Evolutionary conservation across 805 yeast species (phyloP).

Genomic region (Candida argentea): DNA sequence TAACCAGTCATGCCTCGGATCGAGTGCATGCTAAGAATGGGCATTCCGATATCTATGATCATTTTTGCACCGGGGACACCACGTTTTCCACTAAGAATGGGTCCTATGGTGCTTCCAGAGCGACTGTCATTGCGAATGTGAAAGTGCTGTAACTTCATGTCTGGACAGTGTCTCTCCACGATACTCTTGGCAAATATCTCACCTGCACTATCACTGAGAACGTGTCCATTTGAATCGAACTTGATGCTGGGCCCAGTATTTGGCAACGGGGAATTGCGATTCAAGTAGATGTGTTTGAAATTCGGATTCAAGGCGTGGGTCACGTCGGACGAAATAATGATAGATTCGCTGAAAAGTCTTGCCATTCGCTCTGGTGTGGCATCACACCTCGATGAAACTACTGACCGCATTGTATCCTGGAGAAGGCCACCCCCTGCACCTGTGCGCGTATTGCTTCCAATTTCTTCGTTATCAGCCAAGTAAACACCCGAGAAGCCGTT

Average conservation of each 20-base stretch:
- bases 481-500: constrained; percentile 22
- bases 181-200: constrained; percentile 15
- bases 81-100: constrained; percentile 23
- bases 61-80: constrained; percentile 18
- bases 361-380: constrained; percentile 3
- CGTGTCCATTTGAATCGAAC: constrained; percentile 27
- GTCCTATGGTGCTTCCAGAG: constrained; percentile 36
- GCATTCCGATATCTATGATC: constrained; percentile 31
- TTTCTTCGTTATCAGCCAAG: constrained; percentile 32
- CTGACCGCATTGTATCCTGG: constrained; percentile 10
- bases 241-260: constrained; percentile 29
- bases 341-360: constrained; percentile 7
- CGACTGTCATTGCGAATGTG: constrained; percentile 32
- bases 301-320: constrained; percentile 35
- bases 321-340: constrained; percentile 32
- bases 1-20: constrained; percentile 28
- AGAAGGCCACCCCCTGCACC: constrained; percentile 30
- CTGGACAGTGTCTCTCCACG: constrained; percentile 11
- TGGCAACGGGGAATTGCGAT: constrained; percentile 25
- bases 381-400: constrained; percentile 4
- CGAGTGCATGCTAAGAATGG: constrained; percentile 34
- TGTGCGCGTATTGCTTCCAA: constrained; percentile 29
- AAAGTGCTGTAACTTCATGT: constrained; percentile 23
- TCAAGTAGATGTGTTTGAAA: constrained; percentile 21
- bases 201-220: constrained; percentile 26